Percentiles rank a stretch among this genome's conserved stretches.
Evolutionary conservation across 2,329 filamentous ascomycete species (phyloP).

Genomic region (Epichloe uncinata): DNA sequence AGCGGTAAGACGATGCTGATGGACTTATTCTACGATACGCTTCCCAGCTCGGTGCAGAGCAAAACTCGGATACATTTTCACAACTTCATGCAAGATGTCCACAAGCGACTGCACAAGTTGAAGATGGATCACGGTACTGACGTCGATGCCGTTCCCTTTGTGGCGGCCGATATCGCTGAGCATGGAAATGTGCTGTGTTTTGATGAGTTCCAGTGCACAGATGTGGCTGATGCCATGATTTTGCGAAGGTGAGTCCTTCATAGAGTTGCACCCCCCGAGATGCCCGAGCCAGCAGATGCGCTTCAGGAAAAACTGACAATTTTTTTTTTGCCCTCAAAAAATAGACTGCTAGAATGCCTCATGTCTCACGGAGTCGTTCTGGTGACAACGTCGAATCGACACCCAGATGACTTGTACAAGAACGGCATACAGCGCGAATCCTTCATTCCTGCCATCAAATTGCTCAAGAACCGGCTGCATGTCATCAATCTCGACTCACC

Average conservation of each 20-base stretch:
- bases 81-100: slow-evolving; percentile 98
- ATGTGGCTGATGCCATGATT: slow-evolving; percentile 98
- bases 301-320: no score
- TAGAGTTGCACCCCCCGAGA: neutral
- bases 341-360: slow-evolving; percentile 66
- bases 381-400: slow-evolving; percentile 92
- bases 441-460: slow-evolving; percentile 88
- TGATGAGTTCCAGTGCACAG: slow-evolving; percentile 97
- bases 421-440: slow-evolving; percentile 94
- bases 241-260: slow-evolving; percentile 45
- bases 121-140: slow-evolving; percentile 84
- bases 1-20: slow-evolving; percentile 99
- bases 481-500: slow-evolving; percentile 91
- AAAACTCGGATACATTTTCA: slow-evolving; percentile 97
- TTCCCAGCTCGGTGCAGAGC: slow-evolving; percentile 62
- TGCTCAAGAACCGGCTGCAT: slow-evolving; percentile 70
- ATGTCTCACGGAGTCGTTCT: slow-evolving; percentile 97
- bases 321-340: neutral
- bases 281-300: neutral
- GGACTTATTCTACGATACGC: slow-evolving; percentile 93
- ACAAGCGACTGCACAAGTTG: slow-evolving; percentile 77
- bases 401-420: slow-evolving; percentile 91
- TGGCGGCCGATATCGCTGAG: slow-evolving; percentile 88
- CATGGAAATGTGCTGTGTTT: slow-evolving; percentile 82
- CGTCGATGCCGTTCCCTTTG: slow-evolving; percentile 78